Conservation (phyloP, 2,329 filamentous ascomycete species). For the Setomelanomma holmii region DNA sequence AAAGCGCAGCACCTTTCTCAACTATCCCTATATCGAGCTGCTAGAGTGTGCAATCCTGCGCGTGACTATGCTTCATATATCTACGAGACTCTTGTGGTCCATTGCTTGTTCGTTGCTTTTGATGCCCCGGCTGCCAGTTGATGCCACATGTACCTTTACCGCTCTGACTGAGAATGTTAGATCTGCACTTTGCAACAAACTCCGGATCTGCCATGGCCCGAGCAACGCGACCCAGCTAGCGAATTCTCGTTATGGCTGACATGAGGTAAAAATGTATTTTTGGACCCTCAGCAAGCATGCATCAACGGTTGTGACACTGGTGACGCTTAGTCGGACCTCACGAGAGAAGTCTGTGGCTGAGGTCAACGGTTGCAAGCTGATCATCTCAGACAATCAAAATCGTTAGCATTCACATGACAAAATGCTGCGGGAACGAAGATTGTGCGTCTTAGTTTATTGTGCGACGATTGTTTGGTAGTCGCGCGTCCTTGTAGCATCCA, state of each 20-base stretch:
- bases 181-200: slow-evolving; percentile 4
- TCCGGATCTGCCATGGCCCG: not conserved
- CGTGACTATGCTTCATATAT: not conserved
- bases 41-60: not conserved
- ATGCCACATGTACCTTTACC: slow-evolving; percentile 4
- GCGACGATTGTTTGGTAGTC: not conserved
- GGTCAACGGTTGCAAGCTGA: no score
- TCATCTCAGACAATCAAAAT: no score
- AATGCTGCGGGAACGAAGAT: no score
- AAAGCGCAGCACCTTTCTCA: not conserved
- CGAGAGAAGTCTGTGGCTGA: not conserved
- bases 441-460: not conserved
- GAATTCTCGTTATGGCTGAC: not conserved
- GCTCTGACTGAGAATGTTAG: slow-evolving; percentile 1
- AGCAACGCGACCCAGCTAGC: not conserved
- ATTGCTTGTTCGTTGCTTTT: not conserved
- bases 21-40: not conserved
- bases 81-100: not conserved
- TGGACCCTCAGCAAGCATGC: not conserved
- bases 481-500: not conserved
- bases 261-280: slow-evolving; percentile 7
- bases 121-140: not conserved
- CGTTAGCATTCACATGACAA: no score
- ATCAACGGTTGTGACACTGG: slow-evolving; percentile 10
- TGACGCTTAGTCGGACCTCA: slow-evolving; percentile 9